Evolutionary conservation across 441 rosid species (phyloP).

Genomic region (Adansonia madagascariensis): DNA sequence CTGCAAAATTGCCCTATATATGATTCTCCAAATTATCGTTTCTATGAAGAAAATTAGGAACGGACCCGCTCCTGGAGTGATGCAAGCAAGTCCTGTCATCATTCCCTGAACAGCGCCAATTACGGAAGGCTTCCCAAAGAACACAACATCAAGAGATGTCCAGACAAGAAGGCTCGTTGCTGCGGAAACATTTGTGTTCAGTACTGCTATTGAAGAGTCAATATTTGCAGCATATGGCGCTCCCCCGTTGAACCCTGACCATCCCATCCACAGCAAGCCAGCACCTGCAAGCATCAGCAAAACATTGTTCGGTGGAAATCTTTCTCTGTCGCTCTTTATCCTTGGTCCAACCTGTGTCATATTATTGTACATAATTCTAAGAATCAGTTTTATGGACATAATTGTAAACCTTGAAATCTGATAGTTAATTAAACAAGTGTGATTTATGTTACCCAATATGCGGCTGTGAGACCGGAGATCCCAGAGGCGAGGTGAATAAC

Average conservation of each 20-base stretch:
- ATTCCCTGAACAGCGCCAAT: constrained; percentile 1
- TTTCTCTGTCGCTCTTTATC: constrained; percentile 3
- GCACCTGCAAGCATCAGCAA: constrained; percentile 4
- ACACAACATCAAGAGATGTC: constrained; percentile 2
- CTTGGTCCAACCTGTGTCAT: not conserved
- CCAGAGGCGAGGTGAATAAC: constrained; percentile 5
- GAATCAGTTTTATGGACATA: not conserved
- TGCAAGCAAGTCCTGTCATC: constrained; percentile 3
- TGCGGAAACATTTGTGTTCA: not conserved
- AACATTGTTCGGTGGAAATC: not conserved
- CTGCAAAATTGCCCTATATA: no score
- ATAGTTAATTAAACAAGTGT: not conserved
- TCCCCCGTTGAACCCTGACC: constrained; percentile 11
- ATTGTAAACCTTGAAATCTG: not conserved
- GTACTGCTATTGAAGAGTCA: not conserved
- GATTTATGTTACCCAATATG: constrained; percentile 1
- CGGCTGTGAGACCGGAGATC: constrained; percentile 1
- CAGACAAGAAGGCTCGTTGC: constrained; percentile 4
- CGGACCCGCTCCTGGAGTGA: not conserved
- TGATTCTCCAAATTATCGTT: no score
- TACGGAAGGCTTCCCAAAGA: constrained; percentile 1
- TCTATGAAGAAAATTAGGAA: no score
- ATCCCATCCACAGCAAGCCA: not conserved
- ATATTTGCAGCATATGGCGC: constrained; percentile 4
- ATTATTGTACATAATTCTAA: not conserved